phyloP scores from a whole-genome alignment of 306 rosid genomes.

The Vigna radiata region DNA sequence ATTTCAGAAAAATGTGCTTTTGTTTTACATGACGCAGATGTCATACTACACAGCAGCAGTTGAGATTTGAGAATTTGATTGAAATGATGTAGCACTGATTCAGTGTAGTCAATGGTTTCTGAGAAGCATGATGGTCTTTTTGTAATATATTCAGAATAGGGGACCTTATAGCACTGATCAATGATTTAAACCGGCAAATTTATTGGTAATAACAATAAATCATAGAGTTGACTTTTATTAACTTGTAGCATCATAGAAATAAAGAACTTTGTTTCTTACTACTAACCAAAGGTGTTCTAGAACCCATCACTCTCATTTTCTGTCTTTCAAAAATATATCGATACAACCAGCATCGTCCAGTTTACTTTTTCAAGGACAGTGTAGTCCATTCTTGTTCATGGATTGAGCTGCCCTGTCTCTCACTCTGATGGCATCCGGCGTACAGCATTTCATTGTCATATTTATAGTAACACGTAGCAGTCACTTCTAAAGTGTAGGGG shows the following conservation, averaged over 20 bases:
- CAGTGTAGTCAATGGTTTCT: conserved; percentile 13
- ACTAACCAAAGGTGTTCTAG: conserved; percentile 10
- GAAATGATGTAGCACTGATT: conserved; percentile 17
- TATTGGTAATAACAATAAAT: neutral
- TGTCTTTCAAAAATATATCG: neutral
- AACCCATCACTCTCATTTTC: neutral
- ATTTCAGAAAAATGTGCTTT: conserved; percentile 22
- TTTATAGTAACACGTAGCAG: conserved; percentile 8
- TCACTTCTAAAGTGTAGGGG: conserved; percentile 25
- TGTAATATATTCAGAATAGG: conserved; percentile 13
- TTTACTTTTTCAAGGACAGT: conserved; percentile 23
- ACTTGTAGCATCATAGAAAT: conserved; percentile 22
- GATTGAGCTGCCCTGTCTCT: neutral
- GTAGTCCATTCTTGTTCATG: conserved; percentile 12
- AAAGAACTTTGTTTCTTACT: neutral
- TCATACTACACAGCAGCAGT: conserved; percentile 12
- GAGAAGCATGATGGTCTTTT: conserved; percentile 17
- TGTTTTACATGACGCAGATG: conserved; percentile 35
- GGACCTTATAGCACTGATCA: neutral
- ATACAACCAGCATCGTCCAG: neutral
- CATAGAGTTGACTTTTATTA: conserved; percentile 11
- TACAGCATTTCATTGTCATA: conserved; percentile 23
- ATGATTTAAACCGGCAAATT: neutral
- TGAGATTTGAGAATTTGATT: conserved; percentile 30
- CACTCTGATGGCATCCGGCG: neutral